Evolutionary conservation across 2,329 filamentous ascomycete genomes (phyloP), one percentile per base, ranked within the genome.

Genomic region (Parascedosporium putredinis): DNA sequence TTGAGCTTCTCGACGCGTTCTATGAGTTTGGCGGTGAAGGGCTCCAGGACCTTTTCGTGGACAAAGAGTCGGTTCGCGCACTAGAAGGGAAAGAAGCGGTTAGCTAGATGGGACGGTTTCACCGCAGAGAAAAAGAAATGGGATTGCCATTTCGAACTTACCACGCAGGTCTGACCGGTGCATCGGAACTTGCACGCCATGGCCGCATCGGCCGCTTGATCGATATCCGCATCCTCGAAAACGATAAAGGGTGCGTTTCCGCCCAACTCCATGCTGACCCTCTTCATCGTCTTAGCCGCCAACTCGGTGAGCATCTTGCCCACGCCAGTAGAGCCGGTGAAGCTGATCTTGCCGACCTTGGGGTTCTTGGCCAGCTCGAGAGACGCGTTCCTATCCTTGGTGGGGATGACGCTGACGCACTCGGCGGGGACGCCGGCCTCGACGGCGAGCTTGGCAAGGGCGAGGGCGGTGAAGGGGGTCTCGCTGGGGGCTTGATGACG

Each of bases 211-310:
- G 97, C 88, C 2, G 93, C 93, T 4, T 73, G 70, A 52, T 96
- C 90, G 18, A 97, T 70, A 62, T 97, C 87, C 18, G 91, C 87
- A 61, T 97, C 91, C 60, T 97, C 89, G 61, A 97, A 97, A 29
- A 97, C 88, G 57, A 97, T 96, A 64, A 96, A 95, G 1, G 91
- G 91, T 0, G 91, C 88, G 64, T 97, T 97, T 45, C 91, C 91
- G 50, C 91, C 91, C 1, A 97, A 83, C 64, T 97, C 91, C 65
- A 95, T 86, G 0, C 87, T 93, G 38, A 83, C 64, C 57, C 81
- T 78, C 76, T 97, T 97, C 57, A 96, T 70, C 0, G 89, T 95
- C 38, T 79, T 76, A 0, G 89, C 80, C 8, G 85, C 84, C 67
- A 96, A 90, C 71, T 87, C 86, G 88, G 96, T 95, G 50, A 98